Conservation (phyloP, 2,329 filamentous ascomycete genomes). For the Arthroderma sp. region DNA sequence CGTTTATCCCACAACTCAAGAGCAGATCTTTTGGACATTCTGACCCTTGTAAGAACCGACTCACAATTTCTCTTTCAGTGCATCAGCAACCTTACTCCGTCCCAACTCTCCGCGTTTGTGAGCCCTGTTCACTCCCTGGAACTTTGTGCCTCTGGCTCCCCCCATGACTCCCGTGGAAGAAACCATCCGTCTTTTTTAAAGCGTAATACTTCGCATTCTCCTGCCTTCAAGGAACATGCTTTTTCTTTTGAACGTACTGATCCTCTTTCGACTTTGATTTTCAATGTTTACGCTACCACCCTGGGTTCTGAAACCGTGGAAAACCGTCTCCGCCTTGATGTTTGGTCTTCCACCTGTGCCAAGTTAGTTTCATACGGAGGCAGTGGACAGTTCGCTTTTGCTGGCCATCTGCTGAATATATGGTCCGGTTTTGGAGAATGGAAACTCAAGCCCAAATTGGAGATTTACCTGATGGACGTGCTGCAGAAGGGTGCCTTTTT, state of each 20-base stretch:
- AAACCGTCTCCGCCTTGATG: slow-evolving; percentile 62
- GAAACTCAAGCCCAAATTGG: slow-evolving; percentile 78
- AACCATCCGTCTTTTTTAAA: slow-evolving; percentile 37
- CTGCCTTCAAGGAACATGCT: slow-evolving; percentile 64
- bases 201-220: slow-evolving; percentile 33
- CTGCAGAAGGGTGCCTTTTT: slow-evolving; percentile 86
- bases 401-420: slow-evolving; percentile 72
- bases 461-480: slow-evolving; percentile 89
- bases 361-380: slow-evolving; percentile 67
- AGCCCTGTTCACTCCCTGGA: slow-evolving; percentile 68
- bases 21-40: slow-evolving; percentile 63
- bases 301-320: slow-evolving; percentile 69
- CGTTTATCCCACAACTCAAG: slow-evolving; percentile 64
- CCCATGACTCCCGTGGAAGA: slow-evolving; percentile 45
- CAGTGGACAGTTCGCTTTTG: slow-evolving; percentile 62
- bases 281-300: slow-evolving; percentile 81
- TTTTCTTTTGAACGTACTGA: slow-evolving; percentile 83
- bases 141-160: slow-evolving; percentile 69
- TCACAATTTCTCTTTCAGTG: slow-evolving; percentile 76
- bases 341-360: slow-evolving; percentile 81
- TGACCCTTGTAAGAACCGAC: slow-evolving; percentile 72
- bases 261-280: slow-evolving; percentile 68
- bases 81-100: slow-evolving; percentile 58
- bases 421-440: slow-evolving; percentile 81
- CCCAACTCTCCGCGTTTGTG: slow-evolving; percentile 65